Evolutionary conservation across 257 asterid species (phyloP).

Genomic region (Gentiana straminea): DNA sequence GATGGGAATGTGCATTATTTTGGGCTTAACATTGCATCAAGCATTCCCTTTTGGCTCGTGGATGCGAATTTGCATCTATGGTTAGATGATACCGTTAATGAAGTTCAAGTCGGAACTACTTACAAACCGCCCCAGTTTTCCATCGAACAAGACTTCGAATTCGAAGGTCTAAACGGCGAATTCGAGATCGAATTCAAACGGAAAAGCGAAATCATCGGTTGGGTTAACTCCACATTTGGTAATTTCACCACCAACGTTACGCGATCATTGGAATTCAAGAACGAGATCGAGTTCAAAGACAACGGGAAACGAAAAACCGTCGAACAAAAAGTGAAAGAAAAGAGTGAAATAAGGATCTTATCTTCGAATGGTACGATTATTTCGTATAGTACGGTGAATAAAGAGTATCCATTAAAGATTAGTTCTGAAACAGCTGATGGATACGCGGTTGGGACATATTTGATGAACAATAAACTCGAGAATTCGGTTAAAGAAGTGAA

Average conservation of each 20-base stretch:
- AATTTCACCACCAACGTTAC: constrained; percentile 39
- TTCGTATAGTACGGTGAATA: constrained; percentile 9
- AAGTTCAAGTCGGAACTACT: constrained; percentile 41
- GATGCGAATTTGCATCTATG: constrained; percentile 79
- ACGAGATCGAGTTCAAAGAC: constrained; percentile 25
- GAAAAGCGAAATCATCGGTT: constrained; percentile 42
- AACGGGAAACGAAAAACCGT: constrained; percentile 42
- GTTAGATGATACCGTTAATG: constrained; percentile 36
- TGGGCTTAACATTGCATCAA: constrained; percentile 48
- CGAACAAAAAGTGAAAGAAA: constrained; percentile 38
- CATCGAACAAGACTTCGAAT: constrained; percentile 24
- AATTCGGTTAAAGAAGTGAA: constrained; percentile 29
- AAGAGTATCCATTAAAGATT: constrained; percentile 41
- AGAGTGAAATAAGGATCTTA: constrained; percentile 19
- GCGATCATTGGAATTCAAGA: constrained; percentile 34
- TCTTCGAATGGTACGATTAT: constrained; percentile 15
- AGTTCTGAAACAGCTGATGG: constrained; percentile 24
- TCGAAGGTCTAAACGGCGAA: constrained; percentile 38
- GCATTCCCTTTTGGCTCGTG: constrained; percentile 66
- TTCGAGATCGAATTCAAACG: constrained; percentile 40
- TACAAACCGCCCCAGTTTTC: constrained; percentile 22
- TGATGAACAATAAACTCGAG: constrained; percentile 29
- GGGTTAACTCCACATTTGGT: constrained; percentile 75
- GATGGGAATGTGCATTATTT: constrained; percentile 44
- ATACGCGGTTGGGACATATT: constrained; percentile 18